Evolutionary conservation across 2,329 filamentous ascomycete species (phyloP).

Genomic region (Ophiocordyceps camponoti-saundersi): DNA sequence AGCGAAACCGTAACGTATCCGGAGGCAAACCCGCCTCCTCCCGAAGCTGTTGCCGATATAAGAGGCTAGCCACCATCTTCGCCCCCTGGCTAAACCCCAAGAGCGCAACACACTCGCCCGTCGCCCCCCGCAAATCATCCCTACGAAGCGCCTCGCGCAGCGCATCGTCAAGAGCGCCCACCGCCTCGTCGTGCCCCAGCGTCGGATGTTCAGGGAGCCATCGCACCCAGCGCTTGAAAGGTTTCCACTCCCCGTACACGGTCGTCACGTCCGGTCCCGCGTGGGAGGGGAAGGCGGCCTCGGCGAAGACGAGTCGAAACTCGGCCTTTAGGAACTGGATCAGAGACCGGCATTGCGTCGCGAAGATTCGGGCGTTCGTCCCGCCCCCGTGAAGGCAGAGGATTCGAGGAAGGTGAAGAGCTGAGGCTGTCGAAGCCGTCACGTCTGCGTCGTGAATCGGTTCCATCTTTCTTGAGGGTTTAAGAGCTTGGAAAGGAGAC

Average conservation of each 20-base stretch:
- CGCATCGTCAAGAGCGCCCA: conserved; percentile 25
- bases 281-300: conserved; percentile 47
- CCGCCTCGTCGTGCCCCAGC: neutral
- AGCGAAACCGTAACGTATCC: conserved; percentile 15
- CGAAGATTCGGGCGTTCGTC: conserved; percentile 54
- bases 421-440: neutral
- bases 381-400: conserved; percentile 73
- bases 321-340: conserved; percentile 27
- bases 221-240: conserved; percentile 37
- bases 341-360: conserved; percentile 44
- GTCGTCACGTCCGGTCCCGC: conserved; percentile 44
- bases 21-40: conserved; percentile 7
- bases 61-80: conserved; percentile 40
- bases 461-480: neutral
- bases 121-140: conserved; percentile 1
- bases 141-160: conserved; percentile 20
- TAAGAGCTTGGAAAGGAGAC: too few relatives aligned
- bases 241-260: conserved; percentile 48
- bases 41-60: conserved; percentile 38
- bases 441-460: neutral
- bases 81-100: conserved; percentile 53
- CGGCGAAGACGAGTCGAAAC: conserved; percentile 57
- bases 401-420: conserved; percentile 35
- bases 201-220: conserved; percentile 27
- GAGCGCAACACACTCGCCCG: conserved; percentile 40